Conservation (phyloP, 305 asterid species). For the Ajuga reptans region DNA sequence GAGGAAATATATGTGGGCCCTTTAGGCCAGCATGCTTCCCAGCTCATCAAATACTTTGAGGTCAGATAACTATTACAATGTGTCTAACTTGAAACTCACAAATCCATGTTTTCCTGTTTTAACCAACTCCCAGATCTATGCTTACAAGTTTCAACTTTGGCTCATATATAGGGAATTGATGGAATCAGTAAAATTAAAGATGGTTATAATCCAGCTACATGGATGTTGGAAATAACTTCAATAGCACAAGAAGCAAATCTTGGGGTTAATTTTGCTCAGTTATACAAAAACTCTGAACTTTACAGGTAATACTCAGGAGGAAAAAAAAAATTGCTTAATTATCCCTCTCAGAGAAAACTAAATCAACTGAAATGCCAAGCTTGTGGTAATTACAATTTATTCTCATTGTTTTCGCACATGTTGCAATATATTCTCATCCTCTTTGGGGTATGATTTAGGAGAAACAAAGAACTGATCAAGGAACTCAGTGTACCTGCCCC, state of each 20-base stretch:
- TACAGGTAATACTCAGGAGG: constrained; percentile 32
- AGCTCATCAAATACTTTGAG: constrained; percentile 70
- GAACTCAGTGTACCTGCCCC: constrained; percentile 57
- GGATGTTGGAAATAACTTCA: constrained; percentile 89
- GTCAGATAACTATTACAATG: constrained; percentile 26
- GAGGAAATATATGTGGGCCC: constrained; percentile 87
- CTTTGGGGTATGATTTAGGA: constrained; percentile 37
- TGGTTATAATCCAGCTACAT: constrained; percentile 87
- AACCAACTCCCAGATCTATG: neutral
- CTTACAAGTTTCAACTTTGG: neutral
- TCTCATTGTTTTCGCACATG: neutral
- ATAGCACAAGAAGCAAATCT: constrained; percentile 55
- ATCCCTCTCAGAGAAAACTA: no score
- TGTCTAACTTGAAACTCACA: neutral
- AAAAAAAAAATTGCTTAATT: no score
- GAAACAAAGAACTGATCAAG: constrained; percentile 60
- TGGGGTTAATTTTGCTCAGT: constrained; percentile 54
- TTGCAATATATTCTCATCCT: neutral
- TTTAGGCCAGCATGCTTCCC: constrained; percentile 57
- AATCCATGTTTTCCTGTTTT: neutral
- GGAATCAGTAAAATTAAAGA: constrained; percentile 60
- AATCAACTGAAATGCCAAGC: no score
- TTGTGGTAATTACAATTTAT: no score
- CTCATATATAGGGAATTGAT: constrained; percentile 36
- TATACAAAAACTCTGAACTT: constrained; percentile 62